Conservation (phyloP, 352 stramenopile species). For the Globisporangium acanthophoron region DNA sequence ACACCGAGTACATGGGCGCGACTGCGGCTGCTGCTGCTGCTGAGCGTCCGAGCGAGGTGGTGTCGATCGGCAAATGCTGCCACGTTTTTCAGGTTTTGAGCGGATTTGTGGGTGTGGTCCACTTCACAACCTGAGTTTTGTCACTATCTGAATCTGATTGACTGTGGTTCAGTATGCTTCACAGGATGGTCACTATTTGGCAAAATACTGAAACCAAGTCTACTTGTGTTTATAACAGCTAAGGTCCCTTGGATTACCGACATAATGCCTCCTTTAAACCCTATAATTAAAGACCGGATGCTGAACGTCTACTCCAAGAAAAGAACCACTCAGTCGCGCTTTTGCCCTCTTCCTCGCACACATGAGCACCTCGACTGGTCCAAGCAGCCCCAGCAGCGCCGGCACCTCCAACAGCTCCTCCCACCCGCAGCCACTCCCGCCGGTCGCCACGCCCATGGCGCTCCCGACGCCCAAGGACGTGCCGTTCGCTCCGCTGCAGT, state of each 20-base stretch:
- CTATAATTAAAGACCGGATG: no score
- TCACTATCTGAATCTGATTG: not conserved
- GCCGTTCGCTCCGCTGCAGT: conserved; percentile 9
- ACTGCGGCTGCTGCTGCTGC: not conserved
- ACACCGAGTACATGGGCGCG: conserved; percentile 76
- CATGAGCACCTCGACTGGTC: not conserved
- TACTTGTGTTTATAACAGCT: no score
- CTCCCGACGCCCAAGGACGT: conserved; percentile 4
- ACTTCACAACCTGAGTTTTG: not conserved
- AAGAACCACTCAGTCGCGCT: not conserved
- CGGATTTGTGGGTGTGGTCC: not conserved
- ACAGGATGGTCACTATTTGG: no score
- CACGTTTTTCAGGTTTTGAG: not conserved
- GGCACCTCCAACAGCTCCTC: not conserved
- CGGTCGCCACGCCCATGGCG: conserved; percentile 1
- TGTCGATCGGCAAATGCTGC: not conserved
- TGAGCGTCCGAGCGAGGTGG: not conserved
- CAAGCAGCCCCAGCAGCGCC: not conserved
- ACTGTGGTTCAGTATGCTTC: not conserved
- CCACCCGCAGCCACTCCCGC: not conserved
- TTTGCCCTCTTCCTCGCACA: not conserved
- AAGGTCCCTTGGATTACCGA: not conserved
- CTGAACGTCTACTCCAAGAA: no score
- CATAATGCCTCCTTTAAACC: not conserved
- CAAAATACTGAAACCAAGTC: no score